Base-by-base conservation (phyloP, 768 basidiomycete genomes). In the Tricholomella constricta region DNA sequence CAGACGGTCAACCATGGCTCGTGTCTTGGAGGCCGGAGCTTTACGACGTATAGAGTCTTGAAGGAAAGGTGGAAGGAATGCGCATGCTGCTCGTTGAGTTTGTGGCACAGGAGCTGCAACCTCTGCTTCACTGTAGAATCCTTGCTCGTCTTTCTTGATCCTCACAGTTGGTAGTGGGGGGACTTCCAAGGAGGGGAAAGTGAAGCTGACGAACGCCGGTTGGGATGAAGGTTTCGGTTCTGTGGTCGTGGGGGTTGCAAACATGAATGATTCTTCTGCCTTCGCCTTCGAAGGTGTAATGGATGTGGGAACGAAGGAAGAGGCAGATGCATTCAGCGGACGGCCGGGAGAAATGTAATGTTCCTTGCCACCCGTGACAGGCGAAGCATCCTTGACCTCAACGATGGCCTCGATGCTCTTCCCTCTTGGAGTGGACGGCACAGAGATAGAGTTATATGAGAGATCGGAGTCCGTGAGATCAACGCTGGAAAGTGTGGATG, bases 1-100 rank as follows among this genome's bases (percentile, higher is more conserved):
- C 35, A 85, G 64, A 31, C 75, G 73, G 56, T 85, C 83, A 26
- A 85, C 80, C 36, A 85, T 80, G 56, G 81, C 78, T 11, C 84
- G 75, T 17, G 84, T 85, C 60, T 78, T 79, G 19, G 83, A 85
- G 27, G 72, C 62, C 19, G 80, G 72, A 10, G 70, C 67, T 38
- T 72, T 74, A 25, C 68, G 72, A 15, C 71, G 72, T 36, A 65
- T 65, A 45, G 67, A 56, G 31, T 78, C 76, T 41, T 78, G 73
- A 23, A 83, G 67, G 65, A 82, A 82, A 7, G 78, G 69, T 0
- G 81, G 80, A 20, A 84, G 69, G 44, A 78, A 68, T 5, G 68
- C 63, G 20, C 66, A 62, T n/a, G 70, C 61, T 6, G 66, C 59
- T 54, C 65, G 65, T 36, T 59, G 64, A 54, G 56, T 53, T 36